Evolutionary conservation across 2,329 filamentous ascomycete genomes (phyloP), one percentile per base, ranked within the genome.

Genomic region (Exophiala spinifera): DNA sequence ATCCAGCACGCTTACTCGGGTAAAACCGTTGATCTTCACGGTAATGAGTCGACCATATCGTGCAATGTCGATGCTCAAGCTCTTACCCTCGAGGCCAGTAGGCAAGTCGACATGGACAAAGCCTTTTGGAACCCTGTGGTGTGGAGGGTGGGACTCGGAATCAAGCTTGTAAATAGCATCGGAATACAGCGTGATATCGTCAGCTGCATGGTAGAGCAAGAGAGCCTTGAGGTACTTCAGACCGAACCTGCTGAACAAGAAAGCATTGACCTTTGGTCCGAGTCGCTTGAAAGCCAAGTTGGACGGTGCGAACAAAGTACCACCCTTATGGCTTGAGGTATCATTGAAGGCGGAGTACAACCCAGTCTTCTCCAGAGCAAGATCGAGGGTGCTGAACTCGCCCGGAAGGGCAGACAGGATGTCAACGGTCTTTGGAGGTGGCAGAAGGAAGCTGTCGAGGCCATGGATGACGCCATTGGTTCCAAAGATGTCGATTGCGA

Each of bases 271-370:
- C 51, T 70, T 77, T 1, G 82, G 79, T 0, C 90, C 89, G 1
- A 96, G 84, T 61, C 82, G 82, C 64, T 79, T 67, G 75, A 92
- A 96, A n/a, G 91, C 91, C 3, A 72, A 74, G 77, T 96, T 96
- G 43, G 80, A 83, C 0, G 91, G 91, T 0, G 87, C 88, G 65
- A 96, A 95, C 57, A 94, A 68, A 2, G 91, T 96, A 36, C 84
- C 83, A 33, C 89, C 89, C 2, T 75, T 70, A 43, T 80, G 76
- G 33, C 74, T 74, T 50, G 72, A 78, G 61, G 79, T 74, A 62
- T 80, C 76, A 50, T 86, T 75, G 54, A 86, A 73, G 46, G 78
- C 79, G 11, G 84, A 73, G 51, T 79, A 77, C 1, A 96, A 79
- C 7, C 87, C 84, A 0, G 89, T 92, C 74, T 88, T 89, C 51